Base-by-base conservation (phyloP, 2,329 filamentous ascomycete species). In the Penicillium sp. region DNA sequence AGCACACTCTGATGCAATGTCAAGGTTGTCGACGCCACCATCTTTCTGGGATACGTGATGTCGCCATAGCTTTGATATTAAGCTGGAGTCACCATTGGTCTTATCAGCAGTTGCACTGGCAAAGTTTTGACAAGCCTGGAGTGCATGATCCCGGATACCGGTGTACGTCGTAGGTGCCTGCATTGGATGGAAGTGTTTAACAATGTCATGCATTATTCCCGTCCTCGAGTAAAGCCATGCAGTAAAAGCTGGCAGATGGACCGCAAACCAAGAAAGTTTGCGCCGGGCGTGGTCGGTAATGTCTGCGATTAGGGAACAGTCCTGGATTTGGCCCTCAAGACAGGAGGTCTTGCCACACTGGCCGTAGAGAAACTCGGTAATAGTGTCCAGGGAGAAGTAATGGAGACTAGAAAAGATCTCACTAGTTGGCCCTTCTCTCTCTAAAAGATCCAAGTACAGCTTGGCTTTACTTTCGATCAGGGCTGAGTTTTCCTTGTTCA, bases 1-100 rank as follows among this genome's bases (percentile, higher is more conserved):
- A 0, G 80, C 79, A 9, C 72, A 75, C 63, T 83, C 81, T 0
- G 79, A 79, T 0, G 81, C 81, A 43, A 80, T 77, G n/a, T 81
- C 77, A 5, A 80, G 61, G 35, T 77, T 74, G 11, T 71, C 66
- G 2, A 81, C 61, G 3, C 64, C 62, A 12, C 54, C 56, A 1
- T 60, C 54, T 33, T 65, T 70, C 8, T 64, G 60, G 6, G 63
- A 58, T 20, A 65, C 12, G 35, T 71, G 69, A 16, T 40, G 35
- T 16, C 68, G 62, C 66, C 71, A 75, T 3, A 80, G 67, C 42
- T 65, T 56, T n/a, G 26, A 28, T 4, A 28, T 28, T 8, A 28
- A 8, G 26, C 26, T 28, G 4, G 26, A 5, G 5, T 28, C 26
- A 5, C 8, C 26, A 8, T 8, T 28, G 26, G 26, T 28, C 26